Percentiles rank a stretch among this genome's conserved stretches.
These are phyloP conservation scores for Linanthus parryae DNA, from an alignment of 148 eudicot genomes.

Conservation along the genomic window DNA sequence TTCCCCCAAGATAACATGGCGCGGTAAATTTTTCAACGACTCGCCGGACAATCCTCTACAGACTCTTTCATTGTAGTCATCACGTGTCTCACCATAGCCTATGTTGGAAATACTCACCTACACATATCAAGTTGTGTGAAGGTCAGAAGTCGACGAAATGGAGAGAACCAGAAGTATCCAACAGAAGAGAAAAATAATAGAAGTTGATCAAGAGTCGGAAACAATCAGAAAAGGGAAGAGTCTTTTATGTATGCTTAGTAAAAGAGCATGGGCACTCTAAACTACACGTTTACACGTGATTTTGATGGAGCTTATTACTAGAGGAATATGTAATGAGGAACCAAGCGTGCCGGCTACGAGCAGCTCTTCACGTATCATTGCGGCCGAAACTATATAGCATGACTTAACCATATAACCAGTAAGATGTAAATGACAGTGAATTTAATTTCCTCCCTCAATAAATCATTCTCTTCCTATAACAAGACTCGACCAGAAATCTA, in stretches of 20 bases:
- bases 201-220: neutral
- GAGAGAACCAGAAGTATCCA: neutral
- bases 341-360: too few relatives aligned
- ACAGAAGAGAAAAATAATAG: neutral
- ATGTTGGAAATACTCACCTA: conserved; percentile 37
- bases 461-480: too few relatives aligned
- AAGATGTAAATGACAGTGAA: too few relatives aligned
- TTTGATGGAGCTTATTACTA: too few relatives aligned
- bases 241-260: neutral
- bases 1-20: conserved; percentile 30
- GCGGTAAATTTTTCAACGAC: conserved; percentile 33
- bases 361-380: too few relatives aligned
- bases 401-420: too few relatives aligned
- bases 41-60: conserved; percentile 39
- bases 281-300: too few relatives aligned
- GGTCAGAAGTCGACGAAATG: neutral
- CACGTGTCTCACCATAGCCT: conserved; percentile 28
- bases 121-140: conserved; percentile 9
- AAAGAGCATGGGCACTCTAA: too few relatives aligned
- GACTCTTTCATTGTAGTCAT: conserved; percentile 29
- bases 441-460: too few relatives aligned
- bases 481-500: too few relatives aligned
- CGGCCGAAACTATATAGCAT: too few relatives aligned
- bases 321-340: too few relatives aligned
- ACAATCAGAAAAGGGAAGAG: neutral